A percentile compares a stretch with the other conserved stretches of the same genome.
phyloP scores from a whole-genome alignment of 78 protist genomes.

The Dictyostelium firmibasis region DNA sequence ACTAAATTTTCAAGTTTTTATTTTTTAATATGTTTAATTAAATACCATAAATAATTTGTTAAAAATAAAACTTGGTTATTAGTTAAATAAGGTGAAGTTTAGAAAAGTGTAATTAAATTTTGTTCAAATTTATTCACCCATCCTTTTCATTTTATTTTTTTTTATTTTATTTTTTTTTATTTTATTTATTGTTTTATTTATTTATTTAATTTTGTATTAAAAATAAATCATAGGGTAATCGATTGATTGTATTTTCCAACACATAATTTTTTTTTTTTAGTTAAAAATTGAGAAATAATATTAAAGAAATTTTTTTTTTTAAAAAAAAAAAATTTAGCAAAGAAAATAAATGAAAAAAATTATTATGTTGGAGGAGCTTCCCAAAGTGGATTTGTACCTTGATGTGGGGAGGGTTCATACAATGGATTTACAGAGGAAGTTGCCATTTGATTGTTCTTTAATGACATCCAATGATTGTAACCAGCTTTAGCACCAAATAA shows the following conservation, averaged over 20 bases:
- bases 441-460: constrained; percentile 19
- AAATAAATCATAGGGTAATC: background rate
- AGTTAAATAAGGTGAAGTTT: no score
- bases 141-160: background rate
- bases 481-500: constrained; percentile 61
- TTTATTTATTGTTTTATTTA: background rate
- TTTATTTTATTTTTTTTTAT: background rate
- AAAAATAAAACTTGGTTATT: no score
- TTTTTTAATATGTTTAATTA: no score
- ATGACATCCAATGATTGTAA: constrained; percentile 43
- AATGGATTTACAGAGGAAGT: constrained; percentile 47
- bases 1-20: no score
- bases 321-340: no score
- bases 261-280: background rate
- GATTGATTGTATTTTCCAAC: background rate
- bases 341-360: background rate
- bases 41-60: no score
- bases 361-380: background rate
- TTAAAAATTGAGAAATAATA: no score
- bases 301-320: no score
- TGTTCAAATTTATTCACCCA: no score
- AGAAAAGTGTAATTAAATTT: no score
- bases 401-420: constrained; percentile 44
- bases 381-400: constrained; percentile 60
- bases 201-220: background rate